Base-by-base conservation (phyloP, 352 stramenopile species). In the Blastocystis hominis region DNA sequence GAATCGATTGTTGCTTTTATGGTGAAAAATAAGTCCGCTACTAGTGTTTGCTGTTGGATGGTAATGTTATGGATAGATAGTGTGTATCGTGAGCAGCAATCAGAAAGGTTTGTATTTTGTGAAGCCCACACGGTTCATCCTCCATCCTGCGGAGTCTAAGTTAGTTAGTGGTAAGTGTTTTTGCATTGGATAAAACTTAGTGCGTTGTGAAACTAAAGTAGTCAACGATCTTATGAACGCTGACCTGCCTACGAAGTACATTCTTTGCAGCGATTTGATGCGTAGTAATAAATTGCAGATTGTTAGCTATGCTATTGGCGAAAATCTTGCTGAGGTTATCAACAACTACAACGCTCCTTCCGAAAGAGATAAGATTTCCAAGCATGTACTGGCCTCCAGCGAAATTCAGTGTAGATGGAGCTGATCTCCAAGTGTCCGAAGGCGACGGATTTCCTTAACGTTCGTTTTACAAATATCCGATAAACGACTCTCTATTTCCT, bases 401-500 rank as follows among this genome's bases (percentile, higher is more conserved):
- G 13, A 10, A 17, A 46, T 40, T 24, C 24, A 44, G 4, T 64
- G 3, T 66, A 84, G 72, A 66, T 50, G 72, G 30, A 63, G 24
- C n/a, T 42, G 47, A 84, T 84, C 24, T 38, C 66, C 38, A 64
- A 36, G 15, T 84, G 53, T 30, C 24, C 47, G 10, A 66, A 53
- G 24, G n/a, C 36, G 36, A 54, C 36, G n/a, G 42, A 66, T 24
- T 53, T 44, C 56, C 24, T 84, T 10, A 61, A 84, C 44, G 72
- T 84, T 15, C 72, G 72, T 40, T 84, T 84, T 69, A 84, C 72
- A 20, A 84, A 84, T 84, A 84, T 84, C 72, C 72, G 53, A 40
- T 44, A 42, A 15, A 38, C 1, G 34, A 4, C 9, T 24, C 13
- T 50, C 17, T 69, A 13, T 15, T 44, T 68, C 54, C 72, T 66